These are phyloP conservation scores for Buddleja alternifolia DNA, from an alignment of 257 asterid species.

Conservation along the genomic window DNA sequence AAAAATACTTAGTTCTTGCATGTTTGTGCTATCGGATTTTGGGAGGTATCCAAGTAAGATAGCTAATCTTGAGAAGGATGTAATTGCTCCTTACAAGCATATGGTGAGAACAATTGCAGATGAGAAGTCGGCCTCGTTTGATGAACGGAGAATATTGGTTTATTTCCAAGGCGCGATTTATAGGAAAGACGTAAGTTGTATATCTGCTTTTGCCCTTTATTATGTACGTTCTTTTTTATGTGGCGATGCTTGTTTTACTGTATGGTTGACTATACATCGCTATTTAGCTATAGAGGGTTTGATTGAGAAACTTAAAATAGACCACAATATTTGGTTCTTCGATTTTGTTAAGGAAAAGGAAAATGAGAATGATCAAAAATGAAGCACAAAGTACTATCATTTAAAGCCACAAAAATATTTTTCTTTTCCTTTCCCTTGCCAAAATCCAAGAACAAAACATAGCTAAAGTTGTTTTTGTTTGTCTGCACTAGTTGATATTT, in stretches of 20 bases:
- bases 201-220: background rate
- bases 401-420: no score
- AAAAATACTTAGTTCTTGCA: conserved; percentile 56
- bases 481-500: background rate
- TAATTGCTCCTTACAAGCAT: conserved; percentile 86
- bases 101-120: conserved; percentile 57
- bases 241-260: background rate
- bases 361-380: no score
- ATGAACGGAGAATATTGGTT: conserved; percentile 49
- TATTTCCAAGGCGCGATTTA: conserved; percentile 85
- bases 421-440: no score
- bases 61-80: conserved; percentile 77
- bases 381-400: no score
- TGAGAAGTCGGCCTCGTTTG: conserved; percentile 50
- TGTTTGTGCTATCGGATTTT: conserved; percentile 79
- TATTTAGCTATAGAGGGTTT: background rate
- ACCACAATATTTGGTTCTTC: no score
- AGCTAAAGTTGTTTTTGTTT: no score
- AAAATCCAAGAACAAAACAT: no score
- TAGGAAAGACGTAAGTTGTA: conserved; percentile 76
- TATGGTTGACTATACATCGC: background rate
- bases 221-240: background rate
- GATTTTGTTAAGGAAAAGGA: no score
- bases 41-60: conserved; percentile 63
- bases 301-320: background rate